Evolutionary conservation across 1,139 yeast species (phyloP).

Genomic region (Nematodospora anomalae): DNA sequence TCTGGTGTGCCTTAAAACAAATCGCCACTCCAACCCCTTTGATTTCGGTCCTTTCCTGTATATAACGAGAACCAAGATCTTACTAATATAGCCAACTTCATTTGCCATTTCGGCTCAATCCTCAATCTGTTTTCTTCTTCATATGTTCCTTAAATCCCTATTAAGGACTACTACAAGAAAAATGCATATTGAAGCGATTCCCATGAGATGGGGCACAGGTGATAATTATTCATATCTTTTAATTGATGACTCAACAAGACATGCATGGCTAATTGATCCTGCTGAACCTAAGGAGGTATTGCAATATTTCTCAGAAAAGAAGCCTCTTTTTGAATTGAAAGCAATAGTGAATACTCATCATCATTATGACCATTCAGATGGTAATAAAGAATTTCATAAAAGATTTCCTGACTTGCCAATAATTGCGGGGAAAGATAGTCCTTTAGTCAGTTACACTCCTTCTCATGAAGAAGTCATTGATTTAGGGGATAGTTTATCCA

Average conservation of each 20-base stretch:
- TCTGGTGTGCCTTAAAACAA: too few relatives aligned
- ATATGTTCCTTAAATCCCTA: conserved; percentile 7
- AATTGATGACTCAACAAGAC: conserved; percentile 62
- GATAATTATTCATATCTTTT: conserved; percentile 86
- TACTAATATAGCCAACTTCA: neutral
- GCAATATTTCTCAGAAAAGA: conserved; percentile 24
- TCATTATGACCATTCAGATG: conserved; percentile 93
- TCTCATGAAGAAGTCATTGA: conserved; percentile 58
- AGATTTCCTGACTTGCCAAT: conserved; percentile 58
- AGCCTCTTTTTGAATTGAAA: conserved; percentile 42
- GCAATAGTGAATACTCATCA: conserved; percentile 95
- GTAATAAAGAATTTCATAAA: conserved; percentile 55
- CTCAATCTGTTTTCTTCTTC: neutral
- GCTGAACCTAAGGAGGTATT: conserved; percentile 72
- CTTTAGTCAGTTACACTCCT: conserved; percentile 68
- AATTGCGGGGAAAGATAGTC: conserved; percentile 85
- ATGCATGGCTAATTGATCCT: conserved; percentile 88
- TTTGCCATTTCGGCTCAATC: neutral
- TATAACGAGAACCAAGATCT: neutral
- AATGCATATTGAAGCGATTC: conserved; percentile 81
- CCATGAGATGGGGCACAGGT: conserved; percentile 95
- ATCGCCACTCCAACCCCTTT: too few relatives aligned
- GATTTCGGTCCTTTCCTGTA: neutral
- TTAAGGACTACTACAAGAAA: conserved; percentile 27
- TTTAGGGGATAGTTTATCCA: conserved; percentile 62